phyloP scores from a whole-genome alignment of 1,284 basidiomycete genomes.

The Tilletiopsis washingtonensis region DNA sequence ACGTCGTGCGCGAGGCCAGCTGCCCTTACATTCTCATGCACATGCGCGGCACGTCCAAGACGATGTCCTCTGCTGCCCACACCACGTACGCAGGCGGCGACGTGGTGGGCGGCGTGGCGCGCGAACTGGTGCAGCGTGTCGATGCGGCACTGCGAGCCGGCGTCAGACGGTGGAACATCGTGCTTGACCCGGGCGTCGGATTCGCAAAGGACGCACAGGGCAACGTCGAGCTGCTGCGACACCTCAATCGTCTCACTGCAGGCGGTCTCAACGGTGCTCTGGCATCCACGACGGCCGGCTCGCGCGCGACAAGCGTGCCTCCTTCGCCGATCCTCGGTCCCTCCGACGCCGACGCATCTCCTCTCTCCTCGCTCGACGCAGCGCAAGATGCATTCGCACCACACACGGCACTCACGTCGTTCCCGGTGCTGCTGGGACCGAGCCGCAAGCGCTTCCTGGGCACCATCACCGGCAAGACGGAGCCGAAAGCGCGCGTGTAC shows the following conservation, averaged over 20 bases:
- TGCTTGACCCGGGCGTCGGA: slow-evolving; percentile 87
- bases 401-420: slow-evolving; percentile 18
- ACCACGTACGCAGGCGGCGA: slow-evolving; percentile 61
- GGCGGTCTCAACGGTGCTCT: background rate
- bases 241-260: slow-evolving; percentile 8
- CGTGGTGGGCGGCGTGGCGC: slow-evolving; percentile 63
- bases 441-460: slow-evolving; percentile 43
- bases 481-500: slow-evolving; percentile 62
- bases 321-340: background rate
- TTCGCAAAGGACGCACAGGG: slow-evolving; percentile 80
- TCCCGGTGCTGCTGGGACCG: slow-evolving; percentile 38
- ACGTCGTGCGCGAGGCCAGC: slow-evolving; percentile 57
- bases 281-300: too few species aligned
- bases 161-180: slow-evolving; percentile 77
- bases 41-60: slow-evolving; percentile 65
- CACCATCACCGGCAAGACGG: slow-evolving; percentile 47
- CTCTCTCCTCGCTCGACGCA: too few species aligned
- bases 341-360: background rate
- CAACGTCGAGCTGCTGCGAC: slow-evolving; percentile 58
- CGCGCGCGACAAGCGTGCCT: background rate
- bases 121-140: slow-evolving; percentile 68
- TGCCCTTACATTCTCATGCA: slow-evolving; percentile 82
- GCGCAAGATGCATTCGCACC: slow-evolving; percentile 9
- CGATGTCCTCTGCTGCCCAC: slow-evolving; percentile 48
- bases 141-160: slow-evolving; percentile 66